Conservation (phyloP, 805 yeast species). For the Danielia reshetovae region DNA sequence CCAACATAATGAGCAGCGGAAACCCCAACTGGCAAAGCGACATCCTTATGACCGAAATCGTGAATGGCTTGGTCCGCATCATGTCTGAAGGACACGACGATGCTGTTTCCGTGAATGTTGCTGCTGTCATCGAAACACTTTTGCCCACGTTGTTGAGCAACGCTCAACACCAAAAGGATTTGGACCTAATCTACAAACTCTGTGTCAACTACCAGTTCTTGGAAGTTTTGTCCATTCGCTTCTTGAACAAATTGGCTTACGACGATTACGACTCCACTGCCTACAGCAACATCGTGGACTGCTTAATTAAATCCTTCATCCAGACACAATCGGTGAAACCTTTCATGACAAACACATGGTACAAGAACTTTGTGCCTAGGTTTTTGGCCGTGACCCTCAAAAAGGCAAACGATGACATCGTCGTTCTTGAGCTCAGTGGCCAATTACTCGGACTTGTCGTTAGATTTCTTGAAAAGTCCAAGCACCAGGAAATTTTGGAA, state of each 20-base stretch:
- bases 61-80: conserved; percentile 51
- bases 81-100: conserved; percentile 23
- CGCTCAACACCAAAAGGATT: conserved; percentile 26
- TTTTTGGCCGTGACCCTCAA: conserved; percentile 22
- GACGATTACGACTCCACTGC: conserved; percentile 8
- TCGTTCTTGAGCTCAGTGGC: conserved; percentile 35
- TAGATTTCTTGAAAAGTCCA: conserved; percentile 31
- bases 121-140: conserved; percentile 37
- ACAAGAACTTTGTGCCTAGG: conserved; percentile 40
- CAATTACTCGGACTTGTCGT: conserved; percentile 41
- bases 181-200: conserved; percentile 23
- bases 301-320: conserved; percentile 19
- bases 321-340: conserved; percentile 28
- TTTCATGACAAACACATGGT: conserved; percentile 41
- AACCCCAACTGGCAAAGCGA: conserved; percentile 33
- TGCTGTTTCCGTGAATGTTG: conserved; percentile 21
- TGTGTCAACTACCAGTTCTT: conserved; percentile 41
- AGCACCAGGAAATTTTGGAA: conserved; percentile 46
- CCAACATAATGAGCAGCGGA: conserved; percentile 35
- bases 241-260: conserved; percentile 37
- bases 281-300: conserved; percentile 13
- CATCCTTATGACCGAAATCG: conserved; percentile 48
- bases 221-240: conserved; percentile 42
- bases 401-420: conserved; percentile 14
- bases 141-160: conserved; percentile 28